phyloP scores from a whole-genome alignment of 176 grass and related monocot species.

The Lolium perenne region DNA sequence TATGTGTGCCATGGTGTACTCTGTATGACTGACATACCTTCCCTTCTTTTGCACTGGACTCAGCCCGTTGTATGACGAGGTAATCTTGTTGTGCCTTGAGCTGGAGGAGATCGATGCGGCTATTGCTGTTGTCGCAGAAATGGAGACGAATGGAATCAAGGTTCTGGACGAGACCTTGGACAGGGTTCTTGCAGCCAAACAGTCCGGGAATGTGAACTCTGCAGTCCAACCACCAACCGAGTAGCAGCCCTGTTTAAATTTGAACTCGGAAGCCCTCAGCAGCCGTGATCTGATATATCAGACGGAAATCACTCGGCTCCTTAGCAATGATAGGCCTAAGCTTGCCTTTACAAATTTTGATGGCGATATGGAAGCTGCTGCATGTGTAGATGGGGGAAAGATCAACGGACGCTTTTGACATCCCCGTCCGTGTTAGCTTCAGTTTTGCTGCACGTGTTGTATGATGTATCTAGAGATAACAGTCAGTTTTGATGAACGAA shows the following conservation, averaged over 20 bases:
- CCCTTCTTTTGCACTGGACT: slow-evolving; percentile 27
- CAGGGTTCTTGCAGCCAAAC: slow-evolving; percentile 79
- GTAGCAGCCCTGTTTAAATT: slow-evolving; percentile 24
- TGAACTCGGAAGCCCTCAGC: background rate
- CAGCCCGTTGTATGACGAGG: slow-evolving; percentile 89
- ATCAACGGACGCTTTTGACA: background rate
- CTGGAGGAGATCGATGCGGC: slow-evolving; percentile 83
- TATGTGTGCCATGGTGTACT: background rate
- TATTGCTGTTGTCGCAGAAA: slow-evolving; percentile 85
- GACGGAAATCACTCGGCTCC: background rate
- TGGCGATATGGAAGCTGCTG: background rate
- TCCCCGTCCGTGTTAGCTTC: background rate
- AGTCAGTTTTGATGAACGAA: background rate
- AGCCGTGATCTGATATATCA: background rate
- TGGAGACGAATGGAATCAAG: slow-evolving; percentile 90
- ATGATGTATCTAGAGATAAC: slow-evolving; percentile 1
- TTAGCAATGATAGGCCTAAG: background rate
- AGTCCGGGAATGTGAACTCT: slow-evolving; percentile 58
- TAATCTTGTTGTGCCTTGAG: slow-evolving; percentile 79
- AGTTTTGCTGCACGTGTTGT: background rate
- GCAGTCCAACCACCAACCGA: slow-evolving; percentile 35
- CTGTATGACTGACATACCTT: slow-evolving; percentile 27
- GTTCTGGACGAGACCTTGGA: slow-evolving; percentile 85
- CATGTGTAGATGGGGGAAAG: background rate
- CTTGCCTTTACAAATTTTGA: background rate